Percentiles rank a stretch among this genome's conserved stretches.
Evolutionary conservation across 768 basidiomycete species (phyloP).

Genomic region (Lyophyllum decastes): DNA sequence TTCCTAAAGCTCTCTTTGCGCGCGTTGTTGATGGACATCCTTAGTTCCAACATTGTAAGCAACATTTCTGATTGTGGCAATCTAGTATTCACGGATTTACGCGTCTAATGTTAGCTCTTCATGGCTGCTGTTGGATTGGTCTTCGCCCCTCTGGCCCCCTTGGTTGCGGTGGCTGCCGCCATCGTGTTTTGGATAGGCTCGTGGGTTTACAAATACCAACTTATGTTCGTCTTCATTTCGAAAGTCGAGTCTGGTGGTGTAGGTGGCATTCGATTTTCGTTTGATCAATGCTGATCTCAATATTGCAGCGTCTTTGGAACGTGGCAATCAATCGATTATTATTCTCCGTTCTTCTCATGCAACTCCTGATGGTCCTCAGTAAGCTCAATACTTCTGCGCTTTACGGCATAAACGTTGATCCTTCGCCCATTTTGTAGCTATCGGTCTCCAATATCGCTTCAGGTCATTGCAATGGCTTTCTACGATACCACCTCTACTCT

Average conservation of each 20-base stretch:
- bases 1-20: constrained; percentile 9
- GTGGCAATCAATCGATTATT: constrained; percentile 89
- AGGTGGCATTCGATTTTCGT: constrained; percentile 30
- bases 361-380: constrained; percentile 85
- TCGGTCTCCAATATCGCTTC: constrained; percentile 79
- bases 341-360: constrained; percentile 82
- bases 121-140: constrained; percentile 93
- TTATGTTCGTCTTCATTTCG: constrained; percentile 92
- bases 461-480: constrained; percentile 78
- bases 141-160: constrained; percentile 92
- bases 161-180: constrained; percentile 82
- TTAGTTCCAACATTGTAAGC: constrained; percentile 59
- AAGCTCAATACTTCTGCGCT: constrained; percentile 29
- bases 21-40: constrained; percentile 9
- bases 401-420: constrained; percentile 9
- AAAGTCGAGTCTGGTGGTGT: constrained; percentile 94
- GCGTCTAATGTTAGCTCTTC: constrained; percentile 54
- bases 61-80: background rate
- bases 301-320: constrained; percentile 83
- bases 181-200: constrained; percentile 87
- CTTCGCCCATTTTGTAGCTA: constrained; percentile 47
- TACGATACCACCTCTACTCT: constrained; percentile 83
- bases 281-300: constrained; percentile 3
- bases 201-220: constrained; percentile 93
- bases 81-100: background rate